phyloP scores from a whole-genome alignment of 306 rosid genomes.

The Prunus mira region DNA sequence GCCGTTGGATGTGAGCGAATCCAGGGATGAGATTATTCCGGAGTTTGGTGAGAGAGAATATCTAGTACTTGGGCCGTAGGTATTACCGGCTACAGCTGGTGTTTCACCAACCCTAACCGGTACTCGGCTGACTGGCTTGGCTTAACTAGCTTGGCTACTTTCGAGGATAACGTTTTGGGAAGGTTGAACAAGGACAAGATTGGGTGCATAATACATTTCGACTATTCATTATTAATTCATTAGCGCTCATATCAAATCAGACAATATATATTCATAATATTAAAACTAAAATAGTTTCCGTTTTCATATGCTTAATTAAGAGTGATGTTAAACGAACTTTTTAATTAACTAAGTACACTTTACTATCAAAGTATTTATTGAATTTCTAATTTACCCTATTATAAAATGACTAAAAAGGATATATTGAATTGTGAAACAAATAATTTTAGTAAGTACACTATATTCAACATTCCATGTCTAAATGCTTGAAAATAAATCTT shows the following conservation, averaged over 20 bases:
- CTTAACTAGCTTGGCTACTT: slow-evolving; percentile 12
- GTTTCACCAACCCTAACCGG: slow-evolving; percentile 46
- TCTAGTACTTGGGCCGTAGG: background rate
- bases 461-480: too few species aligned
- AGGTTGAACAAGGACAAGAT: slow-evolving; percentile 6
- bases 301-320: background rate
- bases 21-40: slow-evolving; percentile 19
- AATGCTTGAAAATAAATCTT: too few species aligned
- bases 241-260: background rate
- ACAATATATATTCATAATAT: background rate
- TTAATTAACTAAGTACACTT: too few species aligned
- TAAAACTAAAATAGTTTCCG: background rate
- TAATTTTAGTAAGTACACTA: too few species aligned
- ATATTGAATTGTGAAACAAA: too few species aligned
- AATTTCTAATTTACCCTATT: too few species aligned
- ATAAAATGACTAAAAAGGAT: too few species aligned
- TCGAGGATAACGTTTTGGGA: background rate
- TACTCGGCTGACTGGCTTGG: slow-evolving; percentile 18
- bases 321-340: too few species aligned
- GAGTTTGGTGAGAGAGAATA: slow-evolving; percentile 46
- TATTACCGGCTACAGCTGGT: slow-evolving; percentile 43
- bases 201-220: background rate
- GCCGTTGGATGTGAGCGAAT: slow-evolving; percentile 34
- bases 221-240: background rate
- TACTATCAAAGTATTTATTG: too few species aligned